phyloP scores from a whole-genome alignment of 371 early-diverging fungal genomes.

The Blastocladiella emersonii region DNA sequence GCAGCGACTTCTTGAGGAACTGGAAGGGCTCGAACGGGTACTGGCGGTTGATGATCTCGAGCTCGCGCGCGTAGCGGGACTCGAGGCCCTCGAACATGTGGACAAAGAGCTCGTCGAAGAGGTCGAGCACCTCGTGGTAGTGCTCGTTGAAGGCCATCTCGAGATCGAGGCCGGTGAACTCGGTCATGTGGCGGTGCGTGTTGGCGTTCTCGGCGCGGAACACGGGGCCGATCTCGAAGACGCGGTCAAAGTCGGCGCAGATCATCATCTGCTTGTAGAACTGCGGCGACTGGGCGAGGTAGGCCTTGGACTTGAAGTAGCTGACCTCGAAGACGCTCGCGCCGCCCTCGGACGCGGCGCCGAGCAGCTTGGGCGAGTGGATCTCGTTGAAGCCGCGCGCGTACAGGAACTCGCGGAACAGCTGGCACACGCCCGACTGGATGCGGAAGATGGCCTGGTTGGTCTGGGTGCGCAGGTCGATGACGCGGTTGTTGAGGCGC shows the following conservation, averaged over 20 bases:
- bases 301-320: constrained; percentile 94
- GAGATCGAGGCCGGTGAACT: constrained; percentile 98
- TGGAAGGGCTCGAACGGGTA: constrained; percentile 86
- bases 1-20: constrained; percentile 73
- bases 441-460: constrained; percentile 97
- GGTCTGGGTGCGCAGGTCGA: constrained; percentile 94
- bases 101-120: constrained; percentile 85
- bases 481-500: constrained; percentile 89
- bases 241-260: constrained; percentile 93
- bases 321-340: constrained; percentile 95
- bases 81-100: constrained; percentile 81
- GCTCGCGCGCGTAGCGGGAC: constrained; percentile 63
- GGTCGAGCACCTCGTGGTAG: constrained; percentile 92
- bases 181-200: constrained; percentile 99
- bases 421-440: constrained; percentile 82
- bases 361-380: constrained; percentile 97
- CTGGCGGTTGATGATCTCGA: constrained; percentile 80
- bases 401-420: constrained; percentile 90
- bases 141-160: constrained; percentile 98
- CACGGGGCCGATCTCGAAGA: constrained; percentile 98
- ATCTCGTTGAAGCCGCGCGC: constrained; percentile 88
- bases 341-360: constrained; percentile 97
- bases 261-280: constrained; percentile 99
- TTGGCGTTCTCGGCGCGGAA: constrained; percentile 99
- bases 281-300: constrained; percentile 98